phyloP scores from a whole-genome alignment of 352 stramenopile species.

The Blastocystis sp. region DNA sequence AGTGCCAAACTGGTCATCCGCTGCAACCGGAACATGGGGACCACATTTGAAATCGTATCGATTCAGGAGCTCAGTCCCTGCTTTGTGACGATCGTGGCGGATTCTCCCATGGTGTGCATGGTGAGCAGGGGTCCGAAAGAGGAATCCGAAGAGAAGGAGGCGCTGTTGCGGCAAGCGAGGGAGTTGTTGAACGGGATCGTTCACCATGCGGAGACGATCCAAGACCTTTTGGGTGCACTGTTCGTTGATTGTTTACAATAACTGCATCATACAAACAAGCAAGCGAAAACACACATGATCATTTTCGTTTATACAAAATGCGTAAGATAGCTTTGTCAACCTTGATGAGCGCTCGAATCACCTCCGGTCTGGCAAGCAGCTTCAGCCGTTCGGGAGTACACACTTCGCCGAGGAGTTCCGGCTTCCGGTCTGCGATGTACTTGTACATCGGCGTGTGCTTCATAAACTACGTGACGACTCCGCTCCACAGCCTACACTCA shows the following conservation, averaged over 20 bases:
- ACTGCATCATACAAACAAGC: not conserved
- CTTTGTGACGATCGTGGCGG: not conserved
- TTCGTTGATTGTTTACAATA: not conserved
- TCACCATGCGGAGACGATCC: conserved; percentile 16
- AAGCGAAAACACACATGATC: not conserved
- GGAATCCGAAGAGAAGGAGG: conserved; percentile 1
- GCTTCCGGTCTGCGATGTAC: not conserved
- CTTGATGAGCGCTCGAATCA: conserved; percentile 28
- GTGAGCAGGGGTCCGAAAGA: not conserved
- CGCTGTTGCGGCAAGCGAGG: not conserved
- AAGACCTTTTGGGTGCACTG: not conserved
- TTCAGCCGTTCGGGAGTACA: conserved; percentile 11
- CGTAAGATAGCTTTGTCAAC: conserved; percentile 1
- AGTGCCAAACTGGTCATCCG: not conserved
- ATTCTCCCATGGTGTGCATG: not conserved
- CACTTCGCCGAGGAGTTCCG: conserved; percentile 24
- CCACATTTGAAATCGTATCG: not conserved
- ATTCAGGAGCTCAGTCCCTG: conserved; percentile 16
- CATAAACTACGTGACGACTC: conserved; percentile 25
- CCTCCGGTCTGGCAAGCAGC: conserved; percentile 16
- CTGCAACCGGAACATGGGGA: not conserved
- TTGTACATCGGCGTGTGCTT: conserved; percentile 21
- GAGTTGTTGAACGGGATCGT: not conserved
- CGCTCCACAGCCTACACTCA: not conserved
- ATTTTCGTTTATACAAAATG: not conserved